Conservation (phyloP, 371 early-diverging fungal species). For the Basidiobolus meristosporus region DNA sequence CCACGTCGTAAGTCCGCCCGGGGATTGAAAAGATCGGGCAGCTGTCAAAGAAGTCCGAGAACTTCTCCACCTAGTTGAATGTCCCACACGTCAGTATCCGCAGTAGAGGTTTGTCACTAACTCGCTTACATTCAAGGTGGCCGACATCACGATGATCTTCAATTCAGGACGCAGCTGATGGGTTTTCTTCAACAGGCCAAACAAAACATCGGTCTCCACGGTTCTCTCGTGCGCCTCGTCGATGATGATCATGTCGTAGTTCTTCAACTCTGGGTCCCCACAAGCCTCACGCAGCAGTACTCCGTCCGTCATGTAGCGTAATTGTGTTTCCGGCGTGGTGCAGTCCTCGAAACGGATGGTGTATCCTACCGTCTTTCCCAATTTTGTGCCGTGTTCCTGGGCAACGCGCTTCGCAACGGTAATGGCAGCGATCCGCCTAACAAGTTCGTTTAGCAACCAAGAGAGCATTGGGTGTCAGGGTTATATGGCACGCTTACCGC, state of each 20-base stretch:
- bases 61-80: slow-evolving; percentile 23
- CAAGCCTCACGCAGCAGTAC: slow-evolving; percentile 64
- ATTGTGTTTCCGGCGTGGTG: slow-evolving; percentile 31
- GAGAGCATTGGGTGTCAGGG: neutral
- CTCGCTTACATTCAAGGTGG: slow-evolving; percentile 4
- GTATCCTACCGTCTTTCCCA: slow-evolving; percentile 63
- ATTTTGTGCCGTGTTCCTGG: slow-evolving; percentile 33
- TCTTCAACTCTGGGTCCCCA: slow-evolving; percentile 27
- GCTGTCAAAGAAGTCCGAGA: slow-evolving; percentile 46
- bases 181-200: slow-evolving; percentile 60
- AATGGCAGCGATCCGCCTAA: slow-evolving; percentile 77
- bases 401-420: slow-evolving; percentile 74
- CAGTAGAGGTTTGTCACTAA: no score
- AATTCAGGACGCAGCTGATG: slow-evolving; percentile 11
- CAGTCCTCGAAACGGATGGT: slow-evolving; percentile 67
- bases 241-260: slow-evolving; percentile 58
- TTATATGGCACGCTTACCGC: slow-evolving; percentile 14
- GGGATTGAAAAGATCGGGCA: slow-evolving; percentile 73
- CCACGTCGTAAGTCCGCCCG: slow-evolving; percentile 61
- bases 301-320: slow-evolving; percentile 88
- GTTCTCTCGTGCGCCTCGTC: slow-evolving; percentile 96
- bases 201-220: slow-evolving; percentile 80
- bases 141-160: slow-evolving; percentile 7
- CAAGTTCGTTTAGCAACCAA: slow-evolving; percentile 5
- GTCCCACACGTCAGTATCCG: no score